A percentile compares a stretch with the other conserved stretches of the same genome.
Conservation (phyloP, 148 eudicot genomes). For the Spergularia marina region DNA sequence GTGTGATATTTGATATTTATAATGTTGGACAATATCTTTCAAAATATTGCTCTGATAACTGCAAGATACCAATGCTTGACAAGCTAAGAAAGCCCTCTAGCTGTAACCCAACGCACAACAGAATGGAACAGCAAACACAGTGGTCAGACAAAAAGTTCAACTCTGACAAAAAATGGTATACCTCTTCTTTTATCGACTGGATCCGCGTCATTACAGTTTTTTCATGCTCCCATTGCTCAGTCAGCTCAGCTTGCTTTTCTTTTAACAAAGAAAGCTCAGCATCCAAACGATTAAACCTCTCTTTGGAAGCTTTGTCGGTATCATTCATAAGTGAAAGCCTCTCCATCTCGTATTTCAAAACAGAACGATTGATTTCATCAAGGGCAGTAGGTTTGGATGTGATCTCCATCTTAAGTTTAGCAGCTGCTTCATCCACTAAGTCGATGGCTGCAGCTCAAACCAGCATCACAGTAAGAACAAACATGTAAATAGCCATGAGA, state of each 20-base stretch:
- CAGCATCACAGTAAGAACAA: slow-evolving; percentile 8
- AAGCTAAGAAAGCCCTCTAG: background rate
- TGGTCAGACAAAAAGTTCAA: background rate
- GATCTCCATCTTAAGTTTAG: slow-evolving; percentile 96
- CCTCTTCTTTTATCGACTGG: slow-evolving; percentile 98
- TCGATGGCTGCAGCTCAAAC: slow-evolving; percentile 74
- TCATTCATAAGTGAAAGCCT: slow-evolving; percentile 86
- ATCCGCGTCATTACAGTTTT: slow-evolving; percentile 84
- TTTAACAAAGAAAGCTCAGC: slow-evolving; percentile 71
- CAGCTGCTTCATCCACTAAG: slow-evolving; percentile 98
- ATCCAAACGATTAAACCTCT: slow-evolving; percentile 84
- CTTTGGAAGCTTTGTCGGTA: slow-evolving; percentile 90
- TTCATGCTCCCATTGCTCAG: slow-evolving; percentile 96
- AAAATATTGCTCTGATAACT: background rate
- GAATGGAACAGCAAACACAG: background rate
- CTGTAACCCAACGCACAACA: background rate
- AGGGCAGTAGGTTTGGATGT: slow-evolving; percentile 97
- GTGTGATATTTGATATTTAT: background rate
- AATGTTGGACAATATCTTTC: too few relatives aligned
- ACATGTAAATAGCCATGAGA: background rate
- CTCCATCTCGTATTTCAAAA: slow-evolving; percentile 94
- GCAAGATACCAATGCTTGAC: background rate
- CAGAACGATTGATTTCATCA: slow-evolving; percentile 92
- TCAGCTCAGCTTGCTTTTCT: slow-evolving; percentile 69
- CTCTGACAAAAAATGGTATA: slow-evolving; percentile 20